phyloP scores from a whole-genome alignment of 2,329 filamentous ascomycete genomes.

The Colletotrichum incanum region DNA sequence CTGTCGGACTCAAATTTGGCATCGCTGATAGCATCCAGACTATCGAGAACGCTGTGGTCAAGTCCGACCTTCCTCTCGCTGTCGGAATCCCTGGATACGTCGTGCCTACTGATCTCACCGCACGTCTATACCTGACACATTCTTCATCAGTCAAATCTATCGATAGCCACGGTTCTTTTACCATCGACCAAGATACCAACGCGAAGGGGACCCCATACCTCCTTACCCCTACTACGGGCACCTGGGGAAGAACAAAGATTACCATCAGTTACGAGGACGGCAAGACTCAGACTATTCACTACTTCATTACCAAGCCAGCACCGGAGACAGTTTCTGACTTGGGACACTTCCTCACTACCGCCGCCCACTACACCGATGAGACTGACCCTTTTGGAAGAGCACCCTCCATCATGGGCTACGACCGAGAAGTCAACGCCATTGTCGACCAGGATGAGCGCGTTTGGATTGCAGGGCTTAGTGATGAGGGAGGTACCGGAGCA shows the following conservation, averaged over 20 bases:
- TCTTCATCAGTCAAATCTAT: constrained; percentile 58
- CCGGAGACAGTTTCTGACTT: constrained; percentile 62
- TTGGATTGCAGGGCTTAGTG: constrained; percentile 73
- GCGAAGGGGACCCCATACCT: constrained; percentile 52
- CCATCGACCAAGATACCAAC: constrained; percentile 26
- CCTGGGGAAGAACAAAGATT: constrained; percentile 67
- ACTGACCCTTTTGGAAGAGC: constrained; percentile 69
- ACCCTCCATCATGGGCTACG: constrained; percentile 71
- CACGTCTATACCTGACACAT: constrained; percentile 62
- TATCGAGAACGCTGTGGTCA: constrained; percentile 61
- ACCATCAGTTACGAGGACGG: constrained; percentile 64
- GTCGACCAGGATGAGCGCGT: constrained; percentile 65
- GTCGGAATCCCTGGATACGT: constrained; percentile 70
- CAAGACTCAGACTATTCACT: constrained; percentile 69
- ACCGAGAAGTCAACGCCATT: constrained; percentile 61
- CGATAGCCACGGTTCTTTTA: constrained; percentile 54
- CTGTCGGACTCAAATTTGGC: constrained; percentile 68
- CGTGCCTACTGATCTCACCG: constrained; percentile 63
- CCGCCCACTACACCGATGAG: constrained; percentile 66
- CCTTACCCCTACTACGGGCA: constrained; percentile 58
- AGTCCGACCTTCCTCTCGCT: constrained; percentile 63
- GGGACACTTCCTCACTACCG: constrained; percentile 68
- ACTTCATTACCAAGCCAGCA: constrained; percentile 66
- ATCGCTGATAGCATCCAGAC: constrained; percentile 60
- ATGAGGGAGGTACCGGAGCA: constrained; percentile 71